Percentiles rank a stretch among this genome's conserved stretches.
Evolutionary conservation across 805 yeast species (phyloP).

Genomic region (Pichia californica): DNA sequence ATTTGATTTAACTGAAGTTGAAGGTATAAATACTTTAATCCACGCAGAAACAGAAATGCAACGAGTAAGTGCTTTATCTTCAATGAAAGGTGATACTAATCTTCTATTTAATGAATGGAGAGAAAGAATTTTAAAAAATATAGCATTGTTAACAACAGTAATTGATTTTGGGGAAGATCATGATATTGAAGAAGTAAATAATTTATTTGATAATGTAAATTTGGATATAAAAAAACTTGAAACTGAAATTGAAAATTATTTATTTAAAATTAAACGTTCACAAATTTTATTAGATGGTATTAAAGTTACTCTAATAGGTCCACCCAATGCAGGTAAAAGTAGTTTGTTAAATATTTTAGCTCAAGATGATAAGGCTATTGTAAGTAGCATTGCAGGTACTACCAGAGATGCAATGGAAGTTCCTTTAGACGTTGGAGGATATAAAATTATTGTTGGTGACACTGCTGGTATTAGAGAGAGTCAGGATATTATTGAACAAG

Average conservation of each 20-base stretch:
- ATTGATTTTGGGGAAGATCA: slow-evolving; percentile 96
- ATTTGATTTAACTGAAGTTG: slow-evolving; percentile 82
- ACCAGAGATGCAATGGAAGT: slow-evolving; percentile 85
- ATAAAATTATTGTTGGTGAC: slow-evolving; percentile 77
- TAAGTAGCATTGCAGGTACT: slow-evolving; percentile 87
- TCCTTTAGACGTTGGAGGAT: slow-evolving; percentile 76
- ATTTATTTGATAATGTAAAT: slow-evolving; percentile 46
- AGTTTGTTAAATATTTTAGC: slow-evolving; percentile 75
- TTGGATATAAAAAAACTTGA: slow-evolving; percentile 36
- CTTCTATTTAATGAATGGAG: slow-evolving; percentile 61
- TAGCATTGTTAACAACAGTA: slow-evolving; percentile 77
- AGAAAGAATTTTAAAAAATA: slow-evolving; percentile 48
- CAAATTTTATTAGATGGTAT: slow-evolving; percentile 70
- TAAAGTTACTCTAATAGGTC: slow-evolving; percentile 68
- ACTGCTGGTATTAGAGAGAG: slow-evolving; percentile 81
- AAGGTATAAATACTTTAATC: slow-evolving; percentile 81
- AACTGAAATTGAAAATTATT: slow-evolving; percentile 38
- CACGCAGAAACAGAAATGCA: slow-evolving; percentile 94
- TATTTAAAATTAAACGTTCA: slow-evolving; percentile 45
- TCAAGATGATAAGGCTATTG: slow-evolving; percentile 79
- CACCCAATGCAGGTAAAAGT: slow-evolving; percentile 96
- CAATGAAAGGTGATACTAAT: slow-evolving; percentile 66
- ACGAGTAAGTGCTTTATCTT: slow-evolving; percentile 63
- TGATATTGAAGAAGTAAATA: slow-evolving; percentile 60
- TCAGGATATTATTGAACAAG: slow-evolving; percentile 39